Conservation (phyloP, 2,329 filamentous ascomycete genomes). For the Aspergillus japonicus region DNA sequence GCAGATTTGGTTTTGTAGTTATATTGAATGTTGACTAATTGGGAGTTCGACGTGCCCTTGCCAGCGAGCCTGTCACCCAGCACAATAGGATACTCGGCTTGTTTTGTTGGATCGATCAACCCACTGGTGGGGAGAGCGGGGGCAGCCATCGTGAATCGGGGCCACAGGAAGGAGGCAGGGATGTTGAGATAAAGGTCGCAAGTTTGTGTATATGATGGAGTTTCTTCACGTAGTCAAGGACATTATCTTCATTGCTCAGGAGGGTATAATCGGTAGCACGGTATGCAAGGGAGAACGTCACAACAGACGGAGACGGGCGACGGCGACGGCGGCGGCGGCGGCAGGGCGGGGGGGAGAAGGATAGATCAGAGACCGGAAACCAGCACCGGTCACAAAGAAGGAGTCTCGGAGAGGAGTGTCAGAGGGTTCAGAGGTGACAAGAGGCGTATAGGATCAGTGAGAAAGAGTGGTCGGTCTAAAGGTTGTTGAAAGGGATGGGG, state of each 20-base stretch:
- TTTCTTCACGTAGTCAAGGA: constrained; percentile 8
- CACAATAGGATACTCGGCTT: constrained; percentile 48
- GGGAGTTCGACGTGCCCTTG: constrained; percentile 21
- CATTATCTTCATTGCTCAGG: constrained; percentile 15
- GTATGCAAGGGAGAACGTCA: constrained; percentile 24
- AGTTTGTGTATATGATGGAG: constrained; percentile 5
- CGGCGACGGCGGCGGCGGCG: background rate
- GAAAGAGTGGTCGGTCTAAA: no score
- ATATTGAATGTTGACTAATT: constrained; percentile 45
- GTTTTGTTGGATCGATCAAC: constrained; percentile 46
- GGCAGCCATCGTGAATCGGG: constrained; percentile 30
- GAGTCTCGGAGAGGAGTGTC: no score
- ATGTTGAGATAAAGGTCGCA: constrained; percentile 3
- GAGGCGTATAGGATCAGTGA: background rate
- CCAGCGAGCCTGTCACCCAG: constrained; percentile 44
- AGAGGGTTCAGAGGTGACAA: no score
- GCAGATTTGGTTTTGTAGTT: constrained; percentile 48
- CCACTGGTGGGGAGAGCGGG: constrained; percentile 32
- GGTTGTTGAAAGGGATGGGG: background rate
- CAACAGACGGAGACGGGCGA: constrained; percentile 8
- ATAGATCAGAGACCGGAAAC: constrained; percentile 8
- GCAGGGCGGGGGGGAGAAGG: constrained; percentile 3
- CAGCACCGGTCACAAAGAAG: constrained; percentile 12
- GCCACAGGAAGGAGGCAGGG: constrained; percentile 1
- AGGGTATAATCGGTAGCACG: constrained; percentile 7